phyloP scores from a whole-genome alignment of 495 filamentous ascomycete genomes.

The Podospora pseudopauciseta region DNA sequence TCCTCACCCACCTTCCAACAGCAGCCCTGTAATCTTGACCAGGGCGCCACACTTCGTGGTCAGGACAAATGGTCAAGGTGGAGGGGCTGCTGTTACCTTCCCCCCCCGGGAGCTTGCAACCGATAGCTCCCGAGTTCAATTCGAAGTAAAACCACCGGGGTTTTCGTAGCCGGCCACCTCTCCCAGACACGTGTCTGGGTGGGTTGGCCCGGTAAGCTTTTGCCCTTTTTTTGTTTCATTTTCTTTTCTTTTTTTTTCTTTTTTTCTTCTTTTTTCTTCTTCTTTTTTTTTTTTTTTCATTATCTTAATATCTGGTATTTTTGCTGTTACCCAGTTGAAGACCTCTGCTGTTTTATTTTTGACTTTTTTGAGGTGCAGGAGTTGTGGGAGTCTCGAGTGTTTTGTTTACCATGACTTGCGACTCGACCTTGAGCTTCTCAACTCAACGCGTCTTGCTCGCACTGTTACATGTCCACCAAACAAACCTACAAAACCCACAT shows the following conservation, averaged over 20 bases:
- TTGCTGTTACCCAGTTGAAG: not conserved
- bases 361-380: not conserved
- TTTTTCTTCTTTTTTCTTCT: not conserved
- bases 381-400: too few species aligned
- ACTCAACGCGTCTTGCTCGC: too few species aligned
- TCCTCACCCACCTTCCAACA: not conserved
- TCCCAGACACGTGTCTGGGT: too few species aligned
- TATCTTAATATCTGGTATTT: not conserved
- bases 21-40: not conserved
- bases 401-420: not conserved
- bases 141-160: not conserved
- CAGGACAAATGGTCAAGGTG: not conserved
- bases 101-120: not conserved
- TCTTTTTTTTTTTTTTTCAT: not conserved
- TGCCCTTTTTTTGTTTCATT: not conserved
- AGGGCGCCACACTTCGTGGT: not conserved
- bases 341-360: not conserved
- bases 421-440: not conserved
- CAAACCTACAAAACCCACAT: too few species aligned
- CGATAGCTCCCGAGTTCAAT: not conserved
- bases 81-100: not conserved
- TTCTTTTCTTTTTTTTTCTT: not conserved
- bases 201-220: not conserved
- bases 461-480: too few species aligned
- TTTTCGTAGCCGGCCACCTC: not conserved